Conservation (phyloP, 2,329 filamentous ascomycete genomes). For the Colletotrichum tofieldiae region DNA sequence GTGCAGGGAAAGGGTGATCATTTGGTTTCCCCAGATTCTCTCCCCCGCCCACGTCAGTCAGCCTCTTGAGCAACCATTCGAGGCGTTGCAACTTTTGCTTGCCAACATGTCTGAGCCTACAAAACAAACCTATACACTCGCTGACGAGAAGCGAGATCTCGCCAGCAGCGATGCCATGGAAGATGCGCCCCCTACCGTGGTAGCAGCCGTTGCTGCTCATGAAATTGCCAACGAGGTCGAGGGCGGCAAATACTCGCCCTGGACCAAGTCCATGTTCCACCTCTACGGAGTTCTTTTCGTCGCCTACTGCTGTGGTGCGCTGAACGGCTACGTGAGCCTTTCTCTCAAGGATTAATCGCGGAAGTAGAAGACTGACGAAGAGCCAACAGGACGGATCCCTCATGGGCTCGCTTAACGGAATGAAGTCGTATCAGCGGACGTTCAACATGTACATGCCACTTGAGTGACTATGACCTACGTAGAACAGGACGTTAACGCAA, state of each 20-base stretch:
- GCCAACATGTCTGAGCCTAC: conserved; percentile 30
- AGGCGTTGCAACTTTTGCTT: background rate
- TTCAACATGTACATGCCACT: conserved; percentile 20
- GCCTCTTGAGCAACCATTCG: background rate
- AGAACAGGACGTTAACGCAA: background rate
- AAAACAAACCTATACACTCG: background rate
- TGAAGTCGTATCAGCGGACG: conserved; percentile 46
- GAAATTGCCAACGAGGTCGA: conserved; percentile 42
- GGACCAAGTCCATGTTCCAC: conserved; percentile 43
- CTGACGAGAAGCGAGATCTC: conserved; percentile 22
- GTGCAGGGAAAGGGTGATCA: background rate
- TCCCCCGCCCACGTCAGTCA: background rate
- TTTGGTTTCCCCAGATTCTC: conserved; percentile 1
- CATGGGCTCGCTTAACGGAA: conserved; percentile 49
- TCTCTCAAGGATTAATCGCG: background rate
- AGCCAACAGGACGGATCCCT: conserved; percentile 43
- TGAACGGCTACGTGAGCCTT: conserved; percentile 37
- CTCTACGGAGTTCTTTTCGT: conserved; percentile 44
- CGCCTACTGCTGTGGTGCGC: conserved; percentile 42
- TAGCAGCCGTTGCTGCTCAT: conserved; percentile 30
- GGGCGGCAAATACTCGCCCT: conserved; percentile 41
- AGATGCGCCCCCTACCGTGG: conserved; percentile 17
- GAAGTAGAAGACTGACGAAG: background rate
- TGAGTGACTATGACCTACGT: background rate
- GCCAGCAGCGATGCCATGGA: conserved; percentile 18